phyloP scores from a whole-genome alignment of 2,329 filamentous ascomycete genomes.

The Paraconiothyrium sp. region DNA sequence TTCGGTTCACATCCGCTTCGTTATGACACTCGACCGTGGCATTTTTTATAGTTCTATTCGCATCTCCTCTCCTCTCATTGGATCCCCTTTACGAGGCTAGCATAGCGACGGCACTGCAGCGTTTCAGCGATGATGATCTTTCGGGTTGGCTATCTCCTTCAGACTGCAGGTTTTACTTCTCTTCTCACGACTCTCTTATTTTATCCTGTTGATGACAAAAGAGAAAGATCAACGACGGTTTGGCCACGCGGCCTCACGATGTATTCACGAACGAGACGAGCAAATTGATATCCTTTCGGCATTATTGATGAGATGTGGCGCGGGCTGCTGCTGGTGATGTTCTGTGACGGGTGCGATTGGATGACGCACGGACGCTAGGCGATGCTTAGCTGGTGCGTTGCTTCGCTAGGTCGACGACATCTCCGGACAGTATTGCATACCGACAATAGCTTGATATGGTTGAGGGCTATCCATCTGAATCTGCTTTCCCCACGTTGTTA shows the following conservation, averaged over 20 bases:
- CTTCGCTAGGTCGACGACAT: background rate
- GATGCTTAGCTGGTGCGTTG: background rate
- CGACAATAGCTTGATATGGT: background rate
- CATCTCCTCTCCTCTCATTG: slow-evolving; percentile 34
- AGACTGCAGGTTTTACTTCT: slow-evolving; percentile 11
- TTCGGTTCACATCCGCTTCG: slow-evolving; percentile 16
- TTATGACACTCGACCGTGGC: slow-evolving; percentile 21
- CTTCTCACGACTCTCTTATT: slow-evolving; percentile 13
- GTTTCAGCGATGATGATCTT: slow-evolving; percentile 37
- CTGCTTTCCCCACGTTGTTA: background rate
- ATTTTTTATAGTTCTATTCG: slow-evolving; percentile 21
- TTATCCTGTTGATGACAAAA: slow-evolving; percentile 21
- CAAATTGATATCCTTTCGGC: slow-evolving; percentile 3
- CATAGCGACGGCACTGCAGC: slow-evolving; percentile 50
- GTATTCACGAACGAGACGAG: slow-evolving; percentile 24
- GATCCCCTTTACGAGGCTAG: slow-evolving; percentile 30
- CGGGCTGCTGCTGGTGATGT: background rate
- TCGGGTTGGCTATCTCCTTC: slow-evolving; percentile 18
- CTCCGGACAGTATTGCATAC: background rate
- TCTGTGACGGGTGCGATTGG: slow-evolving; percentile 4
- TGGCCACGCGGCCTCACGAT: slow-evolving; percentile 26
- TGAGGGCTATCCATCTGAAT: background rate
- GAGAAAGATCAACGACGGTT: slow-evolving; percentile 26
- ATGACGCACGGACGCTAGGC: background rate
- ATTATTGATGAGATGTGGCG: background rate